Evolutionary conservation across 169 alveolate genomes (phyloP), one percentile per base, ranked within the genome.

Genomic region (Plasmodium yoelii): DNA sequence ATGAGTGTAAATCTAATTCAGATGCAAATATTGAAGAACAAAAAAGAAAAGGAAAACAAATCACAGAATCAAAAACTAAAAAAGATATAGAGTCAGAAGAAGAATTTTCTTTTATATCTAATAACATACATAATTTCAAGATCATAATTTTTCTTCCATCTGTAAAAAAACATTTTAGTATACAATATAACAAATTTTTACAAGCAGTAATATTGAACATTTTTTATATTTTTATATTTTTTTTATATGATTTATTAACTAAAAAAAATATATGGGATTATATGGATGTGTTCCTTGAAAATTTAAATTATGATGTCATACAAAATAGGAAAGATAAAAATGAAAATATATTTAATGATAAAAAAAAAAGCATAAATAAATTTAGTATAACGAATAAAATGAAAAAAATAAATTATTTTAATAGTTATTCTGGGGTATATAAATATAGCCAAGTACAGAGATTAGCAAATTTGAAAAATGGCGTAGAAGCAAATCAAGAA

Each of bases 161-260:
- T 1, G 55, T 70, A 19, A 70, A 86, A 44, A 86, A 57, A 10
- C 91, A 86, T 59, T 70, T 69, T 26, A 86, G 71, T 44, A 86
- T 86, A 2, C 91, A 86, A 55, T 86, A 59, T 39, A 86, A 86
- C 24, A 86, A 86, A 86, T 86, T 86, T 26, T 65, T 86, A 22
- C 91, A 86, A 72, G 91, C 87, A 19, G 55, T 86, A 22, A 34
- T 86, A 22, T 53, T 86, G 10, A 86, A 86, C 46, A 56, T 65
- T 5, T 86, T 86, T 86, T 86, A 86, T 42, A 70, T 86, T 44
- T 86, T 70, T 55, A 64, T 63, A 0, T 59, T 86, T 28, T 70
- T 63, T 86, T 19, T 86, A 18, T 73, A 86, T 19, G 86, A 72
- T 28, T 5, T 86, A 22, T 19, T 86, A 49, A 80, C 90, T 4